Percentiles rank a stretch among this genome's conserved stretches.
Evolutionary conservation across 371 early-diverging fungal species (phyloP).

Genomic region (Mucor sp.): DNA sequence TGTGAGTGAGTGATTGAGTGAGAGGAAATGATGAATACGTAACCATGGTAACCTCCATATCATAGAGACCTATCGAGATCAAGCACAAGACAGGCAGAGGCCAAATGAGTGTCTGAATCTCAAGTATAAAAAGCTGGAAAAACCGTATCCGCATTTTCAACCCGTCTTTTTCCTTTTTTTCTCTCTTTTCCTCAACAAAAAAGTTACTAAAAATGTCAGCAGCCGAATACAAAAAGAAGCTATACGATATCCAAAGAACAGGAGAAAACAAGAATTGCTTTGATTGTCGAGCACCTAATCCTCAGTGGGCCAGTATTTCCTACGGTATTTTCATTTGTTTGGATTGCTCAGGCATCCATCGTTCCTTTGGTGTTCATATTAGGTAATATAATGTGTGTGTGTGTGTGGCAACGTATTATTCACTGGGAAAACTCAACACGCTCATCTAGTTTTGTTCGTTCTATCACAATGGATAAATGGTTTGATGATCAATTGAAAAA

Average conservation of each 20-base stretch:
- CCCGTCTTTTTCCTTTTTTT: slow-evolving; percentile 11
- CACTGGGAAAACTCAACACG: not conserved
- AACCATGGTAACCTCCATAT: not conserved
- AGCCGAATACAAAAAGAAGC: slow-evolving; percentile 66
- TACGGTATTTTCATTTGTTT: slow-evolving; percentile 98
- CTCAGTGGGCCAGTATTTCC: slow-evolving; percentile 95
- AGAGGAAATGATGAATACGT: not conserved
- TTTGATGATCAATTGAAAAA: slow-evolving; percentile 88
- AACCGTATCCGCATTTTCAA: not conserved
- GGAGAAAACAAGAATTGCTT: slow-evolving; percentile 81
- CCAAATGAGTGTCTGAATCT: not conserved
- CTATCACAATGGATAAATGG: slow-evolving; percentile 99
- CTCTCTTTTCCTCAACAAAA: not conserved
- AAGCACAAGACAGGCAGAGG: not conserved
- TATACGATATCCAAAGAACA: slow-evolving; percentile 72
- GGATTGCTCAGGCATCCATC: slow-evolving; percentile 93
- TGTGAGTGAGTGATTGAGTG: no score
- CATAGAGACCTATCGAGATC: no score
- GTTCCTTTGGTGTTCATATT: slow-evolving; percentile 94
- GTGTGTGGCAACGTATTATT: not conserved
- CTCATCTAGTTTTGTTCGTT: slow-evolving; percentile 86
- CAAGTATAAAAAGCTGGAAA: not conserved
- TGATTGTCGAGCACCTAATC: slow-evolving; percentile 84
- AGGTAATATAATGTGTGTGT: slow-evolving; percentile 63
- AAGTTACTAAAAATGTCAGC: slow-evolving; percentile 18